Base-by-base conservation (phyloP, 495 filamentous ascomycete species). In the Aspergillus asperescens region DNA sequence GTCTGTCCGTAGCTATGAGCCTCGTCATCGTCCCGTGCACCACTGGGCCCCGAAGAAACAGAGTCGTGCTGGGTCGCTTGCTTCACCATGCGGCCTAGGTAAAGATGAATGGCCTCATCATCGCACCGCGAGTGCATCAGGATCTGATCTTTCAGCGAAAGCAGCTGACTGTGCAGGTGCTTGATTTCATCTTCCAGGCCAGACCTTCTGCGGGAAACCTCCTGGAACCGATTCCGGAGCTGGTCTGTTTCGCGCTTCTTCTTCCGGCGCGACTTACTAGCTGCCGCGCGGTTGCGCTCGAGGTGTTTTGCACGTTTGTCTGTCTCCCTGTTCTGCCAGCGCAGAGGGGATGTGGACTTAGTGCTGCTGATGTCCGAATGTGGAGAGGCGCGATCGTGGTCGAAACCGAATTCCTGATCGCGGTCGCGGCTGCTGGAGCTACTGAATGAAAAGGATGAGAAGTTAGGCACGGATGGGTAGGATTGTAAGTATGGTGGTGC, bases 191-290 rank as follows among this genome's bases (percentile, higher is more conserved):
- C 24, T n/a, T 54, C 52, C 9, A 59, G 51, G 1, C 7, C 1
- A 2, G 19, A 5, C 22, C 50, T 59, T 9, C 22, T 18, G 2
- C 42, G 37, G 0, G 72, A 62, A n/a, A 72, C 67, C 12, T 73
- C 71, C 35, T 65, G 67, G 7, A 59, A 67, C 9, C 51, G 38
- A n/a, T 74, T 57, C 54, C 87, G 81, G 3, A 88, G 70, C 22
- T 80, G 75, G 34, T 79, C 70, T 6, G 83, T 82, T 65, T 81
- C 84, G 56, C 84, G 80, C 63, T 92, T 94, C 69, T 93, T 93
- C 76, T 92, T 92, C 64, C 86, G 83, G 2, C 90, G 81, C 60
- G 89, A 93, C 57, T 94, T 95, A 67, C 81, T 89, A 0, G 90
- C 90, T 3, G 90, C 90, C 4, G 90, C 67, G 5, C 90, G 81